Conservation (phyloP, 305 asterid species). For the Galium porrigens region DNA sequence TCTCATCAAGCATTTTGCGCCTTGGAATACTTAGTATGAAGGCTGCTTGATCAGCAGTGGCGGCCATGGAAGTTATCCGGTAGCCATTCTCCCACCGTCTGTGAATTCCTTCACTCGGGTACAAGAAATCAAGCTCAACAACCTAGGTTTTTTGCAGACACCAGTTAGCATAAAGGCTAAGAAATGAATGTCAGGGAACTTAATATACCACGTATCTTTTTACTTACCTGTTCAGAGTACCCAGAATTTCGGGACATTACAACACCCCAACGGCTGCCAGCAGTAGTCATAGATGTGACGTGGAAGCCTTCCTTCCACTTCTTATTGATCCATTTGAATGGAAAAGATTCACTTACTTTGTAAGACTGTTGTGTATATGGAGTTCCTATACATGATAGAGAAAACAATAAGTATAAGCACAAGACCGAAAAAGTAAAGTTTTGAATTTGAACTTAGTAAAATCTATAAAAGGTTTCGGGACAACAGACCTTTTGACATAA, state of each 20-base stretch:
- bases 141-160: constrained; percentile 13
- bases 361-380: constrained; percentile 29
- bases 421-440: neutral
- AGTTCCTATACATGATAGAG: constrained; percentile 17
- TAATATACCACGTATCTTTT: neutral
- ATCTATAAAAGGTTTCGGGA: neutral
- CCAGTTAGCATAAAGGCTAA: neutral
- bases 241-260: constrained; percentile 29
- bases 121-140: constrained; percentile 29
- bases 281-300: constrained; percentile 30
- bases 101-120: constrained; percentile 33
- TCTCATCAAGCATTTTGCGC: constrained; percentile 23
- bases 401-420: neutral
- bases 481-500: constrained; percentile 97
- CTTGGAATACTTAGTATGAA: constrained; percentile 25
- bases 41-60: constrained; percentile 31
- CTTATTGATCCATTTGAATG: constrained; percentile 30
- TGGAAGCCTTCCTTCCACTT: constrained; percentile 33
- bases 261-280: constrained; percentile 32
- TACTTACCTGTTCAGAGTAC: constrained; percentile 23
- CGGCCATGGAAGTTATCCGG: constrained; percentile 28
- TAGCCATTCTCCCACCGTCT: constrained; percentile 30
- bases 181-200: neutral
- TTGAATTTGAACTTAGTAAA: neutral
- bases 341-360: constrained; percentile 29